Evolutionary conservation across 345 rosid species (phyloP).

Genomic region (Euphorbia pulcherrima): DNA sequence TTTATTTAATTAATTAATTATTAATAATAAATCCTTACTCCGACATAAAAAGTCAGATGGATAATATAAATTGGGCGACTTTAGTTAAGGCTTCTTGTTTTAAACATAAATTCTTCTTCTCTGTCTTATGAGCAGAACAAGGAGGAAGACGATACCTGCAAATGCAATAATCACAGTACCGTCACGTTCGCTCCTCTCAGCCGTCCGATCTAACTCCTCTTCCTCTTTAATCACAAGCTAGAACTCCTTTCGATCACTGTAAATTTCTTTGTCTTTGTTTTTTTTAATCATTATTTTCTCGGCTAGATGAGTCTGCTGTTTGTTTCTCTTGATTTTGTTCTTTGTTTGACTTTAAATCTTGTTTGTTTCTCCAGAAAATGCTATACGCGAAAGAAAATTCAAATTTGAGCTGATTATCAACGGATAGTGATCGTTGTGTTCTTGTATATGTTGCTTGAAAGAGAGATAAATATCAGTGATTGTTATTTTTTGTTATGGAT

Average conservation of each 20-base stretch:
- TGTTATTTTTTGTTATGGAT: not conserved
- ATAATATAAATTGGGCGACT: not conserved
- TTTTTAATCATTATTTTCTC: not conserved
- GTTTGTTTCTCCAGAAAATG: not conserved
- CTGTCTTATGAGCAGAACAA: not conserved
- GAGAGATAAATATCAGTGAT: not conserved
- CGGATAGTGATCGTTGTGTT: not conserved
- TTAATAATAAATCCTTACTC: too few species aligned
- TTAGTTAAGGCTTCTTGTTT: not conserved
- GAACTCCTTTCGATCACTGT: not conserved
- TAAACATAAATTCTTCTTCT: too few species aligned
- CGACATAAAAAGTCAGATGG: too few species aligned
- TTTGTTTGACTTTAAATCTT: not conserved
- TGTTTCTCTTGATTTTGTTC: not conserved
- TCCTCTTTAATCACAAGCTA: not conserved
- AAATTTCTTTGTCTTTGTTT: not conserved
- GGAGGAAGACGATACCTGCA: not conserved
- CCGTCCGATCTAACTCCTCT: not conserved
- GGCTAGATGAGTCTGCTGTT: not conserved
- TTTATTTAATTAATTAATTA: too few species aligned
- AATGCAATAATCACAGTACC: too few species aligned
- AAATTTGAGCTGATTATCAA: not conserved
- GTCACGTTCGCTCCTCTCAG: not conserved
- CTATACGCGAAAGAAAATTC: not conserved
- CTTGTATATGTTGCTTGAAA: not conserved